Evolutionary conservation across 768 basidiomycete species (phyloP).

Genomic region (Suillus subaureus): DNA sequence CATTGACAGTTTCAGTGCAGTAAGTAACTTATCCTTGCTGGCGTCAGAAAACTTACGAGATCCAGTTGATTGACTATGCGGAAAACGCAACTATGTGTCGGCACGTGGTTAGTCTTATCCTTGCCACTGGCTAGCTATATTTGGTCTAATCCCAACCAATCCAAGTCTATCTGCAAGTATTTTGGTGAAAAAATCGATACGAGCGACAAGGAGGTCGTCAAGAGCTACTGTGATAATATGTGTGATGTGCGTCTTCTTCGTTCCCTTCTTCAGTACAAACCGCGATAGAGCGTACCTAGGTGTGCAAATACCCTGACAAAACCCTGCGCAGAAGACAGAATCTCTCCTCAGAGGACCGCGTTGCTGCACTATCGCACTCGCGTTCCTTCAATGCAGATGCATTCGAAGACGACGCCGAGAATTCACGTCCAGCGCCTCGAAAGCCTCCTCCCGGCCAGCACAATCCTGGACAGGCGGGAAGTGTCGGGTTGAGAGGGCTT

Average conservation of each 20-base stretch:
- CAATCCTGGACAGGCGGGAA: slow-evolving; percentile 5
- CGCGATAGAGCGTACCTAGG: slow-evolving; percentile 40
- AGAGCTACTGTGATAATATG: slow-evolving; percentile 69
- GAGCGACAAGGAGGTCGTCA: slow-evolving; percentile 43
- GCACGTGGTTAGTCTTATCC: slow-evolving; percentile 58
- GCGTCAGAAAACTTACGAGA: neutral
- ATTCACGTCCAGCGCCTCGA: neutral
- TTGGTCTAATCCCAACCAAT: neutral
- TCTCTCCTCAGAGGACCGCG: slow-evolving; percentile 46
- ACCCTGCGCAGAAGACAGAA: slow-evolving; percentile 48
- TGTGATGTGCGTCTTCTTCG: slow-evolving; percentile 63
- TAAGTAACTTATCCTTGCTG: slow-evolving; percentile 39
- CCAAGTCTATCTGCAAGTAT: slow-evolving; percentile 73
- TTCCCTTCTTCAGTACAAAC: neutral
- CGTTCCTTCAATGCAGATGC: neutral
- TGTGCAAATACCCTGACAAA: slow-evolving; percentile 80
- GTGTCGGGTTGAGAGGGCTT: slow-evolving; percentile 26
- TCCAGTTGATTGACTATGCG: slow-evolving; percentile 52
- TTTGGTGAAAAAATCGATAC: slow-evolving; percentile 73
- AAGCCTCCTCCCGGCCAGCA: neutral
- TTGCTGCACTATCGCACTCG: slow-evolving; percentile 25
- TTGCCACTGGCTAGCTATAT: neutral
- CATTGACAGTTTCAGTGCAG: slow-evolving; percentile 62
- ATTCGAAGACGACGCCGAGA: neutral
- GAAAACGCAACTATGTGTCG: slow-evolving; percentile 64